Conservation (phyloP, 2,329 filamentous ascomycete genomes). For the Penicillium sp. region DNA sequence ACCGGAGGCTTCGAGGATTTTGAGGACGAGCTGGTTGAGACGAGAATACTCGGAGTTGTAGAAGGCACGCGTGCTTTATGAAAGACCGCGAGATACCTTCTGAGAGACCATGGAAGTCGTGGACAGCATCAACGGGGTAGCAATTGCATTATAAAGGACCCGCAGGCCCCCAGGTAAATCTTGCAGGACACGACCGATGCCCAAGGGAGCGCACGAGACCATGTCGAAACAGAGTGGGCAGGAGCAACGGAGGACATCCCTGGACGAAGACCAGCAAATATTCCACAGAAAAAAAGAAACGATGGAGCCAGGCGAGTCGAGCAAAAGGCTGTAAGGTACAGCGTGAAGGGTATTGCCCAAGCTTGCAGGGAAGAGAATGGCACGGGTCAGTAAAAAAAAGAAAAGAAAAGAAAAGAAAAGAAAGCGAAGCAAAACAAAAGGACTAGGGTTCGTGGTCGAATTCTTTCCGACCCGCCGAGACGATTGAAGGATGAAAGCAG, state of each 20-base stretch:
- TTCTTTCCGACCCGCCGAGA: constrained; percentile 23
- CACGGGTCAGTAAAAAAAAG: constrained; percentile 20
- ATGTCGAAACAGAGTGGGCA: constrained; percentile 26
- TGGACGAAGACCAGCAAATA: constrained; percentile 25
- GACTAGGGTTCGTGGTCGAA: constrained; percentile 25
- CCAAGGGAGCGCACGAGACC: constrained; percentile 30
- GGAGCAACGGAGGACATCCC: constrained; percentile 26
- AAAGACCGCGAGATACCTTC: not conserved
- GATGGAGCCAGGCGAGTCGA: constrained; percentile 17
- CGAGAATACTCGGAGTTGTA: not conserved
- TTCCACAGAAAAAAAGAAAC: constrained; percentile 27
- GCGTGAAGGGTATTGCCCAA: constrained; percentile 18
- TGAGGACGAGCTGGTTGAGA: not conserved
- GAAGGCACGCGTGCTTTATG: not conserved
- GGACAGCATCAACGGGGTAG: constrained; percentile 18
- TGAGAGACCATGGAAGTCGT: constrained; percentile 1
- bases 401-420: constrained; percentile 17
- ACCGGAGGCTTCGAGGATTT: not conserved
- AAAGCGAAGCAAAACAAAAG: constrained; percentile 8
- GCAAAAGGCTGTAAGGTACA: constrained; percentile 27
- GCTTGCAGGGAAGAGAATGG: constrained; percentile 17
- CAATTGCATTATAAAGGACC: constrained; percentile 25
- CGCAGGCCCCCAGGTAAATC: constrained; percentile 13
- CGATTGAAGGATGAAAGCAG: constrained; percentile 16
- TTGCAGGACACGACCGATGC: constrained; percentile 24